Conservation (phyloP, 306 rosid genomes). For the Carpinus fangiana region DNA sequence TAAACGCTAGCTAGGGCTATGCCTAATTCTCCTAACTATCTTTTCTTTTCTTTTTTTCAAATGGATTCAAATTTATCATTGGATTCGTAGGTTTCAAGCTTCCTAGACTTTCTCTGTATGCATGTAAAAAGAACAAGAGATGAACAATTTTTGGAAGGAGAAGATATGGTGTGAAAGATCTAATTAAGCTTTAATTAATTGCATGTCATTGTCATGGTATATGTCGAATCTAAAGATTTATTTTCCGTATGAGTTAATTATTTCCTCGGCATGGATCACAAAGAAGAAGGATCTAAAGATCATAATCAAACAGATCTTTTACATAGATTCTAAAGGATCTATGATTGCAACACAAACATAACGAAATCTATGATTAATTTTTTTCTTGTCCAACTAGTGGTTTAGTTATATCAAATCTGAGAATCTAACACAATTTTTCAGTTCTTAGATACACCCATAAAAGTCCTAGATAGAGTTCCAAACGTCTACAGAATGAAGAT, state of each 20-base stretch:
- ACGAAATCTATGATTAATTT: slow-evolving; percentile 1
- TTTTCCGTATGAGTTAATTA: background rate
- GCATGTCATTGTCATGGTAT: background rate
- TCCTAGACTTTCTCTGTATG: background rate
- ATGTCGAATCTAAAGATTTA: background rate
- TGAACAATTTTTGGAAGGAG: background rate
- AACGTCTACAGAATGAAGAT: background rate
- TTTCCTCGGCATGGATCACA: background rate
- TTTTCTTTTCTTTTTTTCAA: too few relatives aligned
- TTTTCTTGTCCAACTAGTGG: background rate
- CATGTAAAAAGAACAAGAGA: background rate
- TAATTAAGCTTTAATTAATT: background rate
- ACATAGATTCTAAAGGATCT: slow-evolving; percentile 3
- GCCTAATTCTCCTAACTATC: too few relatives aligned
- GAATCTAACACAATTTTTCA: background rate
- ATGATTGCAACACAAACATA: background rate
- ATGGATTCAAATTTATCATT: too few relatives aligned
- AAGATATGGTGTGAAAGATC: background rate
- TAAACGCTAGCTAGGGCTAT: background rate
- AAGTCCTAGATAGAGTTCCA: background rate
- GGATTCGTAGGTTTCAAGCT: too few relatives aligned
- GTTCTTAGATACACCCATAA: slow-evolving; percentile 3
- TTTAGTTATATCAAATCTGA: background rate
- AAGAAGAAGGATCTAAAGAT: background rate
- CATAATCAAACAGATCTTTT: background rate